These are phyloP conservation scores for Elymus sibiricus DNA, from an alignment of 176 grass and related monocot species.

Conservation along the genomic window DNA sequence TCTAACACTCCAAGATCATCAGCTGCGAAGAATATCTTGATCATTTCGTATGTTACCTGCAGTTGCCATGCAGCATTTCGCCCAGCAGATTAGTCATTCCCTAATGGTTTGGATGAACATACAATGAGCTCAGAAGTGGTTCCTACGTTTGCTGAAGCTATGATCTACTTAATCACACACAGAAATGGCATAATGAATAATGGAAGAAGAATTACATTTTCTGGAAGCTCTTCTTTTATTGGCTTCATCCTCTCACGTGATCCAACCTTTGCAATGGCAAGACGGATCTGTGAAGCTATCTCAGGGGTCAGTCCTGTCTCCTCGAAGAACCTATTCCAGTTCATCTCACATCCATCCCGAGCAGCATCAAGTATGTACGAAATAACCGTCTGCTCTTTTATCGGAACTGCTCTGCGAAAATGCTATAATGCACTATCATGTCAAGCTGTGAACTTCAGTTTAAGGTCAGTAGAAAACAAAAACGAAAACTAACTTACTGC, in stretches of 20 bases:
- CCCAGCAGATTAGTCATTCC: background rate
- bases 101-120: constrained; percentile 3
- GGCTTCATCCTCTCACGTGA: constrained; percentile 64
- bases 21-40: constrained; percentile 64
- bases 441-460: constrained; percentile 14
- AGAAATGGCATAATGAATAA: background rate
- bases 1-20: constrained; percentile 51
- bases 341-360: constrained; percentile 64
- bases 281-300: constrained; percentile 55
- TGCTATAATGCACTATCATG: constrained; percentile 44
- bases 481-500: constrained; percentile 59
- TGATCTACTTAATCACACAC: constrained; percentile 12
- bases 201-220: constrained; percentile 46
- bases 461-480: constrained; percentile 8
- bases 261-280: constrained; percentile 73
- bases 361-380: constrained; percentile 85
- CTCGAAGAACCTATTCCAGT: constrained; percentile 77
- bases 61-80: constrained; percentile 23
- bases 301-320: constrained; percentile 65
- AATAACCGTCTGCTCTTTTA: constrained; percentile 85
- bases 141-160: constrained; percentile 2
- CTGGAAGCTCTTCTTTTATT: constrained; percentile 84
- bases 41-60: constrained; percentile 80
- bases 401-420: constrained; percentile 61
- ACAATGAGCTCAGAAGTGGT: background rate